Percentiles rank a stretch among this genome's conserved stretches.
Conservation (phyloP, 352 stramenopile genomes). For the Elongisporangium anandrum region DNA sequence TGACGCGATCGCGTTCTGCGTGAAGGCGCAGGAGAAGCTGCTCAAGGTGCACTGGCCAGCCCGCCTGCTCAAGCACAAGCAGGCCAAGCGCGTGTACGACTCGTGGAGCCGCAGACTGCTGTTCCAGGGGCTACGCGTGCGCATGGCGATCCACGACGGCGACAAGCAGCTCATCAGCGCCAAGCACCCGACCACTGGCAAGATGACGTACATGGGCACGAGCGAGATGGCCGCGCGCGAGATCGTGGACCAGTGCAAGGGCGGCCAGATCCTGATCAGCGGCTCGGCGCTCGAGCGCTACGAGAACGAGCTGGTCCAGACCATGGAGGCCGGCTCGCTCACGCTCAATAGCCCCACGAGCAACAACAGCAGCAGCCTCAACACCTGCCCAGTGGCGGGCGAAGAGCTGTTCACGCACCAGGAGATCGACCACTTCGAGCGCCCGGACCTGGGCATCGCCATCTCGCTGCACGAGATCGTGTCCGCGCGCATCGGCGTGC, state of each 20-base stretch:
- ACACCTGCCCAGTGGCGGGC: neutral
- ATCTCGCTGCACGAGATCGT: slow-evolving; percentile 38
- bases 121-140: slow-evolving; percentile 69
- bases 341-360: neutral
- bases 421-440: slow-evolving; percentile 25
- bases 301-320: slow-evolving; percentile 27
- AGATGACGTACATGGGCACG: slow-evolving; percentile 71
- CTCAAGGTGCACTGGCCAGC: slow-evolving; percentile 52
- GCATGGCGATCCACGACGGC: slow-evolving; percentile 75
- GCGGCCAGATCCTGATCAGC: slow-evolving; percentile 70
- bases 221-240: slow-evolving; percentile 67
- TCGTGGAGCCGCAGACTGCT: slow-evolving; percentile 43
- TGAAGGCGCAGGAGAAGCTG: slow-evolving; percentile 64
- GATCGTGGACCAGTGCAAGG: slow-evolving; percentile 56
- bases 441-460: slow-evolving; percentile 29
- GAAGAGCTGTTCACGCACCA: slow-evolving; percentile 18
- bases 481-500: slow-evolving; percentile 30
- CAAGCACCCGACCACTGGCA: slow-evolving; percentile 71
- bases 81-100: slow-evolving; percentile 38
- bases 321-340: neutral
- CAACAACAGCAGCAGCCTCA: neutral
- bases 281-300: slow-evolving; percentile 40
- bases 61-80: slow-evolving; percentile 36
- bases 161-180: slow-evolving; percentile 55
- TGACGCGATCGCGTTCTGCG: slow-evolving; percentile 60